Conservation (phyloP, 495 filamentous ascomycete species). For the Oleoguttula mirabilis region DNA sequence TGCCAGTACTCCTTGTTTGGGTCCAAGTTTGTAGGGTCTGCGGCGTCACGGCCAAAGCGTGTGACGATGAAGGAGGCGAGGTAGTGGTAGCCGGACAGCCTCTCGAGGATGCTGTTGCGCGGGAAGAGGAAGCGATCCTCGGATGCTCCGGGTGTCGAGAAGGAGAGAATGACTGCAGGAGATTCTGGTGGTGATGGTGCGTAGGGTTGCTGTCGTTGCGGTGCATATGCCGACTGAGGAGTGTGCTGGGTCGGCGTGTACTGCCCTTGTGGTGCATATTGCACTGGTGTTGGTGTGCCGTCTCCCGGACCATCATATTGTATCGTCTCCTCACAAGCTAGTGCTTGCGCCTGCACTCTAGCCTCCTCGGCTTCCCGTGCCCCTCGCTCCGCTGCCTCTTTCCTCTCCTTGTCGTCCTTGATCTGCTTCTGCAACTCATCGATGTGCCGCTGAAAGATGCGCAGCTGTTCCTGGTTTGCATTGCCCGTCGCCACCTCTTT, state of each 20-base stretch:
- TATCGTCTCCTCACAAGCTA: no score
- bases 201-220: constrained; percentile 12
- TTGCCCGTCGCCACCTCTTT: constrained; percentile 81
- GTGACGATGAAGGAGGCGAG: constrained; percentile 57
- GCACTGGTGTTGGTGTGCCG: constrained; percentile 9
- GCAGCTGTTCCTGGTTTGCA: constrained; percentile 66
- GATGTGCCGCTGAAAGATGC: constrained; percentile 83
- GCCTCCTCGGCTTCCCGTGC: neutral
- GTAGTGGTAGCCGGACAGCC: constrained; percentile 36
- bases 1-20: constrained; percentile 70
- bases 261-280: constrained; percentile 12
- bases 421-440: constrained; percentile 67
- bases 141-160: constrained; percentile 58
- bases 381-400: constrained; percentile 6
- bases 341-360: neutral
- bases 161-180: constrained; percentile 58
- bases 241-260: constrained; percentile 5
- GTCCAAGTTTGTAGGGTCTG: constrained; percentile 16
- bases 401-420: constrained; percentile 27
- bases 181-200: constrained; percentile 33
- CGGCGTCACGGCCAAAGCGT: constrained; percentile 19
- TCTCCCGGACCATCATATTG: constrained; percentile 12
- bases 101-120: constrained; percentile 74
- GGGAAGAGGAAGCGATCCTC: constrained; percentile 88
- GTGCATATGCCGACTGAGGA: constrained; percentile 7